A percentile compares a stretch with the other conserved stretches of the same genome.
Conservation (phyloP, 208 protist genomes). For the Trypanosoma boissoni region DNA sequence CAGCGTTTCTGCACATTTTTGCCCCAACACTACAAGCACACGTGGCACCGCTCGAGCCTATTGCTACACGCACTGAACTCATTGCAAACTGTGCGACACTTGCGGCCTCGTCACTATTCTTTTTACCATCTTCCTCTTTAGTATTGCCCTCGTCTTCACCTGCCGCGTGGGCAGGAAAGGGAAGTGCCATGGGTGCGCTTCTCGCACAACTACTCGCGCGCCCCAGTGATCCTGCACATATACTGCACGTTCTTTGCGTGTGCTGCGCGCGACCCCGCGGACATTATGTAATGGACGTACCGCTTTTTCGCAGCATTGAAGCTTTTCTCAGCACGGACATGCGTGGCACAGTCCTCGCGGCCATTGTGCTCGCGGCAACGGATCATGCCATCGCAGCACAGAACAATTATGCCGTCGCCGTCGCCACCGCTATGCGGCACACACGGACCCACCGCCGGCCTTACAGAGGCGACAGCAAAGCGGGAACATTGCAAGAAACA, state of each 20-base stretch:
- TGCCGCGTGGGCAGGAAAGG: too few relatives aligned
- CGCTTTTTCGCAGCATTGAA: conserved; percentile 16
- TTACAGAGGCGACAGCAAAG: too few relatives aligned
- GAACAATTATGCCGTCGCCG: conserved; percentile 60
- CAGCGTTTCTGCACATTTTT: conserved; percentile 54
- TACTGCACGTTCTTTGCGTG: conserved; percentile 25
- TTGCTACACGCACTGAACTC: too few relatives aligned
- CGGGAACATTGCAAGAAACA: too few relatives aligned
- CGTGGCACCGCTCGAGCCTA: conserved; percentile 18
- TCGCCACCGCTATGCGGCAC: conserved; percentile 18
- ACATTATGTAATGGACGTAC: conserved; percentile 20
- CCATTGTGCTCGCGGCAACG: conserved; percentile 47
- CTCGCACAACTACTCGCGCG: conserved; percentile 16
- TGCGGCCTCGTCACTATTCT: too few relatives aligned
- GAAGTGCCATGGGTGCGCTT: too few relatives aligned
- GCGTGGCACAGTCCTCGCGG: conserved; percentile 11
- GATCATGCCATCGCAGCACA: conserved; percentile 51
- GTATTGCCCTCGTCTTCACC: too few relatives aligned
- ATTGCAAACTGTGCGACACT: too few relatives aligned
- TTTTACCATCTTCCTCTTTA: too few relatives aligned
- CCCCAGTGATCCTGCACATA: conserved; percentile 3
- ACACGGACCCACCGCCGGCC: conserved; percentile 6
- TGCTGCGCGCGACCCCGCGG: conserved; percentile 9
- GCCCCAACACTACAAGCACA: conserved; percentile 31
- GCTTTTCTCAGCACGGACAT: conserved; percentile 13